Percentiles rank a stretch among this genome's conserved stretches.
Conservation (phyloP, 2,329 filamentous ascomycete species). For the Talaromyces piceae region DNA sequence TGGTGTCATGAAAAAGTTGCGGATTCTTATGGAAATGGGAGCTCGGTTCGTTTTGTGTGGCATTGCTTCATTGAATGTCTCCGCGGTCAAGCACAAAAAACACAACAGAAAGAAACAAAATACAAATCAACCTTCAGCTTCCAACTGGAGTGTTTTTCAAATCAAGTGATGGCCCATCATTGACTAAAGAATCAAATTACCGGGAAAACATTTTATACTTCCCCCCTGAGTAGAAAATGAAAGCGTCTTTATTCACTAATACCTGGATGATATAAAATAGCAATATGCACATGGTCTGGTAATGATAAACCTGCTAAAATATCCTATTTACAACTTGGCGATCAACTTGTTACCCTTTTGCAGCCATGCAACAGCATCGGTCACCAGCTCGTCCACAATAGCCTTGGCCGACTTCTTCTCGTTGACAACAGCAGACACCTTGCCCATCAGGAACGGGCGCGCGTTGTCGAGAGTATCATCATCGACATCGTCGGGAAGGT, state of each 20-base stretch:
- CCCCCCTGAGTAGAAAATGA: no score
- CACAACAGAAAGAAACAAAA: no score
- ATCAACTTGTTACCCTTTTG: constrained; percentile 60
- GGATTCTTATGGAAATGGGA: neutral
- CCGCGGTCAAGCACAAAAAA: neutral
- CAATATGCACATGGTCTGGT: constrained; percentile 6
- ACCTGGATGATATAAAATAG: constrained; percentile 7
- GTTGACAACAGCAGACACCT: constrained; percentile 87
- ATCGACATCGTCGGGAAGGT: constrained; percentile 61
- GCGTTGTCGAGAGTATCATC: constrained; percentile 90
- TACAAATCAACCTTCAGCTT: neutral
- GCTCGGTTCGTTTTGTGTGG: neutral
- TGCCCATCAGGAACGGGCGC: constrained; percentile 89
- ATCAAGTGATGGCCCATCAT: no score
- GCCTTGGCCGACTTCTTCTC: constrained; percentile 86
- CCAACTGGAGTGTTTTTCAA: neutral
- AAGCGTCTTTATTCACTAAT: neutral
- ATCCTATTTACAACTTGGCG: constrained; percentile 56
- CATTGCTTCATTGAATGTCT: neutral
- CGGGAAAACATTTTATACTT: no score
- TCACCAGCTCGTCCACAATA: constrained; percentile 90
- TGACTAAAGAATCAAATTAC: no score
- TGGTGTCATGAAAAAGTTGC: neutral
- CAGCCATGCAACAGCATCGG: constrained; percentile 66
- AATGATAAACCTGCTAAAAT: constrained; percentile 6